Evolutionary conservation across 441 rosid genomes (phyloP).

Genomic region (Croton setiger): DNA sequence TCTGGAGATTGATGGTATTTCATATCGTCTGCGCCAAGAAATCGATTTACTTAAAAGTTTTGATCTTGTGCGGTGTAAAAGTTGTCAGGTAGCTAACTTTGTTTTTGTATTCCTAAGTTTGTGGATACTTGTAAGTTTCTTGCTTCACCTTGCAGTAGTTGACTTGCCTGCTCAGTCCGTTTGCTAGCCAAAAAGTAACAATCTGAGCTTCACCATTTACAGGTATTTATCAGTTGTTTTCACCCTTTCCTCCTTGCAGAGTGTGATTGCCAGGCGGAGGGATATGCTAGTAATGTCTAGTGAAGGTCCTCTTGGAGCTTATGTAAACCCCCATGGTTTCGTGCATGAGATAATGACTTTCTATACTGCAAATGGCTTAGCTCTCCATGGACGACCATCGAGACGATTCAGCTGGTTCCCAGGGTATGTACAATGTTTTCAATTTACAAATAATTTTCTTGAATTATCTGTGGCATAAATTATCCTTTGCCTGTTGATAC

Average conservation of each 20-base stretch:
- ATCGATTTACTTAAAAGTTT: slow-evolving; percentile 71
- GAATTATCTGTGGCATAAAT: not conserved
- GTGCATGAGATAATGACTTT: slow-evolving; percentile 88
- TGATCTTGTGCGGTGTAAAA: slow-evolving; percentile 73
- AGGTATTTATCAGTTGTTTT: not conserved
- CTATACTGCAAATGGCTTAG: slow-evolving; percentile 59
- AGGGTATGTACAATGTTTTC: slow-evolving; percentile 51
- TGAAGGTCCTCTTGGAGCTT: slow-evolving; percentile 96
- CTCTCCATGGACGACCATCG: slow-evolving; percentile 39
- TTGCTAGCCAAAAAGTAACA: not conserved
- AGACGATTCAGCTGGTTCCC: slow-evolving; percentile 95
- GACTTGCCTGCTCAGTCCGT: not conserved
- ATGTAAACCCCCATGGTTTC: slow-evolving; percentile 66
- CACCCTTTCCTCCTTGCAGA: slow-evolving; percentile 35
- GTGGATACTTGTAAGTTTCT: not conserved
- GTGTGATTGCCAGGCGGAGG: slow-evolving; percentile 75
- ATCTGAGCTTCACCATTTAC: not conserved
- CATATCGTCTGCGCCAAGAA: slow-evolving; percentile 82
- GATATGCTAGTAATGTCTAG: slow-evolving; percentile 95
- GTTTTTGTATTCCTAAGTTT: slow-evolving; percentile 14
- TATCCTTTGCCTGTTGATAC: not conserved
- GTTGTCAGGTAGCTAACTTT: slow-evolving; percentile 53
- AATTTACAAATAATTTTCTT: not conserved
- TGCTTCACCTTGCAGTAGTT: not conserved
- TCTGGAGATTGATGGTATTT: slow-evolving; percentile 83